phyloP scores from a whole-genome alignment of 148 eudicot genomes.

The Rhododendron williamsianum region DNA sequence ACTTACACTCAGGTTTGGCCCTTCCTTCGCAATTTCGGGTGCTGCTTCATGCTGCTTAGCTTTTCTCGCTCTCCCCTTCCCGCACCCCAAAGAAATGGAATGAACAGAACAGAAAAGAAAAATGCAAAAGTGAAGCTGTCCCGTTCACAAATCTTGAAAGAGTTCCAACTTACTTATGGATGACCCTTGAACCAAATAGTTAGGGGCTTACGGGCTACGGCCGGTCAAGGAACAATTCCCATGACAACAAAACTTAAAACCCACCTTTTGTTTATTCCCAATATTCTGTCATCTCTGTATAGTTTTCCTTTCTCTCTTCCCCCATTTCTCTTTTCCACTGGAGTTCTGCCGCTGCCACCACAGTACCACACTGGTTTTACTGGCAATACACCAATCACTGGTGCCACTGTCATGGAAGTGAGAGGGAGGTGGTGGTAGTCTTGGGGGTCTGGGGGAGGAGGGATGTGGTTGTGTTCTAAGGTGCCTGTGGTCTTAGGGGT shows the following conservation, averaged over 20 bases:
- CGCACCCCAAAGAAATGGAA: background rate
- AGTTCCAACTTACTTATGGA: background rate
- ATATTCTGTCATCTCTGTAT: background rate
- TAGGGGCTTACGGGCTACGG: background rate
- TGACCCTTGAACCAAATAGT: background rate
- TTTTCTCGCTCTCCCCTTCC: background rate
- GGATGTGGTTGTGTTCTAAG: background rate
- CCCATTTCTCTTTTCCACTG: background rate
- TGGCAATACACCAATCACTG: background rate
- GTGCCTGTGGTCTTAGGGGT: background rate
- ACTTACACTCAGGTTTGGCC: slow-evolving; percentile 74
- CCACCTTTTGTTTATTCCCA: background rate
- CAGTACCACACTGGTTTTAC: background rate
- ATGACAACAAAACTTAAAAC: background rate
- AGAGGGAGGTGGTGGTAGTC: background rate
- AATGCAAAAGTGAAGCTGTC: background rate
- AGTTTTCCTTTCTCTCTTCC: background rate
- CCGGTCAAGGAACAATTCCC: background rate
- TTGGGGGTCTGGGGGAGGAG: background rate
- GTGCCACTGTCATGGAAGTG: background rate
- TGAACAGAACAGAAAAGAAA: background rate
- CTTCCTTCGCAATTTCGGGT: background rate
- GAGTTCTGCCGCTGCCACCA: background rate
- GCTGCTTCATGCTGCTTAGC: slow-evolving; percentile 2
- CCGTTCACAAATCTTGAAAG: background rate